Evolutionary conservation across 441 rosid species (phyloP).

Genomic region (Eruca vesicaria): DNA sequence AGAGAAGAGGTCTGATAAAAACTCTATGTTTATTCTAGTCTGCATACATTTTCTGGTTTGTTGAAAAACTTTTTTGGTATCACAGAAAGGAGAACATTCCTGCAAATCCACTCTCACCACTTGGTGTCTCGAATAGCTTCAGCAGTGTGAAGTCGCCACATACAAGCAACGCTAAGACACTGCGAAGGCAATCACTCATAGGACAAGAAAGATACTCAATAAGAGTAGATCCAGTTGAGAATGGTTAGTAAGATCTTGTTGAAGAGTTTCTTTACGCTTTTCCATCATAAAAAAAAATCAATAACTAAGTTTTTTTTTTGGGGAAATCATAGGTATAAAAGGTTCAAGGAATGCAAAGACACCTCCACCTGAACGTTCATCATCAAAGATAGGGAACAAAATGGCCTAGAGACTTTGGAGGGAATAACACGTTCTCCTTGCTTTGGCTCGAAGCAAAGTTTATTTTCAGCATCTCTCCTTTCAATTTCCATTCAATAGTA

Average conservation of each 20-base stretch:
- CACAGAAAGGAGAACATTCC: slow-evolving; percentile 33
- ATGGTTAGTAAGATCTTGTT: slow-evolving; percentile 39
- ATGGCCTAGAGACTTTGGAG: slow-evolving; percentile 40
- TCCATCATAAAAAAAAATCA: neutral
- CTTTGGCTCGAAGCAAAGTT: slow-evolving; percentile 42
- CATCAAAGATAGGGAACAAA: slow-evolving; percentile 39
- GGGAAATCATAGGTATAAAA: slow-evolving; percentile 35
- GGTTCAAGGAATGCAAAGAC: slow-evolving; percentile 69
- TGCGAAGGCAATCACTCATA: slow-evolving; percentile 79
- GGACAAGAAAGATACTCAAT: slow-evolving; percentile 61
- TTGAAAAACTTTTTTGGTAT: neutral
- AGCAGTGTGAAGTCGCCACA: slow-evolving; percentile 44
- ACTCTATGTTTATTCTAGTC: neutral
- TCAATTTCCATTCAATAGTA: neutral
- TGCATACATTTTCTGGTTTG: neutral
- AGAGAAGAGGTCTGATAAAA: slow-evolving; percentile 64
- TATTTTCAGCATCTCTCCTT: slow-evolving; percentile 5
- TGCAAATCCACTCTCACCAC: slow-evolving; percentile 51
- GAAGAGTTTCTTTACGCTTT: neutral
- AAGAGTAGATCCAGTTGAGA: slow-evolving; percentile 59
- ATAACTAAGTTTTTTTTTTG: neutral
- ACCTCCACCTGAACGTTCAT: slow-evolving; percentile 62
- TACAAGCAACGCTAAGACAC: slow-evolving; percentile 48
- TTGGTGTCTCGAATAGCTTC: slow-evolving; percentile 31
- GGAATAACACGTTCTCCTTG: slow-evolving; percentile 20